Evolutionary conservation across 1,139 yeast species (phyloP), one percentile per base, ranked within the genome.

Genomic region (Saccharomyces pastorianus): DNA sequence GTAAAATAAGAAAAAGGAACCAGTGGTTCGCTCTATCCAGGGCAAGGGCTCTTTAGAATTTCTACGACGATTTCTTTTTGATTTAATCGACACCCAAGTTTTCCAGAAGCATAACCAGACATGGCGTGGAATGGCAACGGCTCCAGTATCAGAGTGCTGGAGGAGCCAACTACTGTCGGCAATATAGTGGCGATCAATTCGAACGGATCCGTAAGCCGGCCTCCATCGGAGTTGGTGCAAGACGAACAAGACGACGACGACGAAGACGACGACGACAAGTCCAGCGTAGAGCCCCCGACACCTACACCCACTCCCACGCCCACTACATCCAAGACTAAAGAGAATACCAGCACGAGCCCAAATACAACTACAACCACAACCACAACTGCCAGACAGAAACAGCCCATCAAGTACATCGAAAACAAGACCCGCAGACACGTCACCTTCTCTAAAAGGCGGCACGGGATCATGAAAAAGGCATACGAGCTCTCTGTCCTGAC

Each of bases 381-480:
- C 23, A 20, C 23, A 4, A 20, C 23, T 4, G 23, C 34, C 34
- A 82, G 97, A 73, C 85, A 97, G 74, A 93, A 91, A 73, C 89
- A 90, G 67, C 98, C 91, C 69, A 90, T 93, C 71, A 89, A 88
- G 75, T 93, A 90, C 69, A 93, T 93, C 65, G 96, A 90, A 72
- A 98, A 93, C 73, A 93, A 90, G 73, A 88, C 96, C 28, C 83
- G 98, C 71, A 87, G 99, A 67, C 99, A 93, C 73, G 93, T 93
- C 62, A 93, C 99, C 14, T 93, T 93, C 67, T 88, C 96, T 56
- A 93, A 91, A 76, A 87, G 98, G 73, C 88, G 90, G 73, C 96
- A 96, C 42, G 98, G 98, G 58, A 90, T 91, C 67, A 91, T 93
- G 97, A 91, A 91, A 74, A 91, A 85, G 76, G 98, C 98, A 23